Evolutionary conservation across 768 basidiomycete genomes (phyloP).

Genomic region (Boletus sp.): DNA sequence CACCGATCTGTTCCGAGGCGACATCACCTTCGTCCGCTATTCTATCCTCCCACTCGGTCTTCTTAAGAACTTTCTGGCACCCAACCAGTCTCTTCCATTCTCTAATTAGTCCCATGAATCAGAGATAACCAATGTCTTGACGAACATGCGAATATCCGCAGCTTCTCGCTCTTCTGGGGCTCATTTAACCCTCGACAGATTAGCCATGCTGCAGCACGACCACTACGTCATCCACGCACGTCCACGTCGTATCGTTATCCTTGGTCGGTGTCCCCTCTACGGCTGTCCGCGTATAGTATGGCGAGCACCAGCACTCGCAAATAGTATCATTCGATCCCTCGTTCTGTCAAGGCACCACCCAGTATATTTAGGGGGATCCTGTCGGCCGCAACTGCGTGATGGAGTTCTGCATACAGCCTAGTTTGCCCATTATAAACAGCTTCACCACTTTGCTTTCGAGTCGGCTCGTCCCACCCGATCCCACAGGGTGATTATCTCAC

Average conservation of each 20-base stretch:
- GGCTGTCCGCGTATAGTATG: not conserved
- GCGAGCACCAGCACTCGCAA: not conserved
- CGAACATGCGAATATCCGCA: not conserved
- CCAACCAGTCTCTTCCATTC: not conserved
- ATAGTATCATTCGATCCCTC: not conserved
- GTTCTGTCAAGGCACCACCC: not conserved
- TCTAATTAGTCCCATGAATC: not conserved
- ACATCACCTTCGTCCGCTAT: not conserved
- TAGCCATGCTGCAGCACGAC: not conserved
- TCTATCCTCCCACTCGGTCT: not conserved
- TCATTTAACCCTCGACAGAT: not conserved
- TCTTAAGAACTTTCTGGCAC: not conserved
- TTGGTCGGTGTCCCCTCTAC: no score
- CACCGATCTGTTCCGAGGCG: constrained; percentile 1
- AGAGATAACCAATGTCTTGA: constrained; percentile 6
- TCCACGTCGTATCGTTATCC: no score
- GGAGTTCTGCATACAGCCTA: not conserved
- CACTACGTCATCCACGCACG: not conserved
- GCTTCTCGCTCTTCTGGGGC: constrained; percentile 2
- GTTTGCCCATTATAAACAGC: not conserved
- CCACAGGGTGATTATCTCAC: not conserved
- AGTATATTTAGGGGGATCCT: not conserved
- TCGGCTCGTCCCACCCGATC: not conserved
- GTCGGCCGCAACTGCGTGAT: not conserved
- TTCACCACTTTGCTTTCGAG: not conserved